phyloP scores from a whole-genome alignment of 495 filamentous ascomycete species.

The Hypoxylon rickii region DNA sequence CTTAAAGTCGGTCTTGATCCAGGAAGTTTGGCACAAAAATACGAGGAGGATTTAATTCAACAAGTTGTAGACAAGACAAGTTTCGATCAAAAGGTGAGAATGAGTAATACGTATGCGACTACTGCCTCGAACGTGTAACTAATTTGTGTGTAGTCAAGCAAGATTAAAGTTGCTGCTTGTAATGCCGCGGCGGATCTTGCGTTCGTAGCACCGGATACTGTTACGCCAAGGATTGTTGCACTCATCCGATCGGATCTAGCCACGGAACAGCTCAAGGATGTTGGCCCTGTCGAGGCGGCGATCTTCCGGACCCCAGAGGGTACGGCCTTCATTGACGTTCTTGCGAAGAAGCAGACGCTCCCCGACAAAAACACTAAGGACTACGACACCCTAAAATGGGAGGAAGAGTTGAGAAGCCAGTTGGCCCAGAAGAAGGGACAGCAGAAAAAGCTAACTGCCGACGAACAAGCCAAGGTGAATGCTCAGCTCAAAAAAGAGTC shows the following conservation, averaged over 20 bases:
- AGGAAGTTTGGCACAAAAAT: slow-evolving; percentile 67
- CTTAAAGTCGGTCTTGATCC: slow-evolving; percentile 80
- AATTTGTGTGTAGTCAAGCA: slow-evolving; percentile 38
- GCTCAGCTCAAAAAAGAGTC: slow-evolving; percentile 88
- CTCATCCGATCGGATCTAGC: slow-evolving; percentile 75
- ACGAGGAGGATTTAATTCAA: slow-evolving; percentile 50
- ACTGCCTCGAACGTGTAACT: slow-evolving; percentile 5
- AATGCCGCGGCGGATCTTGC: slow-evolving; percentile 84
- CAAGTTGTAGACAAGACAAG: slow-evolving; percentile 54
- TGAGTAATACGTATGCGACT: no score
- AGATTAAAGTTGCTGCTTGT: slow-evolving; percentile 70
- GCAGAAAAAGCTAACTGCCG: slow-evolving; percentile 84
- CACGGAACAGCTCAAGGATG: slow-evolving; percentile 62
- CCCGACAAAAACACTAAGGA: slow-evolving; percentile 85
- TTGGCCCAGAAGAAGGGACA: slow-evolving; percentile 90
- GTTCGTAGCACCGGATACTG: slow-evolving; percentile 85
- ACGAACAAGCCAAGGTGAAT: slow-evolving; percentile 88
- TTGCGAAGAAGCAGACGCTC: slow-evolving; percentile 74
- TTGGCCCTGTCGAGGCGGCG: slow-evolving; percentile 85
- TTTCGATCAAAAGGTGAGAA: slow-evolving; percentile 53
- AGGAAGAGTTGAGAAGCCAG: slow-evolving; percentile 86
- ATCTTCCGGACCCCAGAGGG: slow-evolving; percentile 90
- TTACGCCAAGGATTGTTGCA: slow-evolving; percentile 74
- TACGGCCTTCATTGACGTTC: slow-evolving; percentile 84
- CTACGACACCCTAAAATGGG: slow-evolving; percentile 96